Base-by-base conservation (phyloP, 768 basidiomycete genomes). In the Tricholoma saponaceum region DNA sequence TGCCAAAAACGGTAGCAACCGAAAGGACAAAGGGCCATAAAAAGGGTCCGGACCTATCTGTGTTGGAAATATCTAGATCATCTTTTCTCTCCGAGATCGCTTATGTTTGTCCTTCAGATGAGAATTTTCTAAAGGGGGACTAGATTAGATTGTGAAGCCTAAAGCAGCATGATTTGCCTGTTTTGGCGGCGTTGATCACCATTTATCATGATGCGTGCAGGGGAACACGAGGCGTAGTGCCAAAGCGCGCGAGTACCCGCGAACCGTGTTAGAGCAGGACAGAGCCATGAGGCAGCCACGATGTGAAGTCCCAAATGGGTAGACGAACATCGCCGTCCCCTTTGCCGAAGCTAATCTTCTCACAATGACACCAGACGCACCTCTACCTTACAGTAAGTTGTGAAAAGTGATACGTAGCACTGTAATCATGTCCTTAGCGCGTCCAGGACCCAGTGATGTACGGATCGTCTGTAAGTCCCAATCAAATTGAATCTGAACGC, bases 101-200 rank as follows among this genome's bases (percentile, higher is more conserved):
- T 18, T 5, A 16, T 46, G 13, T 46, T 16, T 46, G 44, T 46
- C 14, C 6, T 41, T 8, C 39, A 41, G 26, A 51, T 33, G 13
- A 18, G n/a, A 52, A 10, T 23, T 22, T 12, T 9, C 20, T 7
- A 28, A 30, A 28, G 14, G 28, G 18, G 13, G 14, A 22, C 3
- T 20, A 50, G 52, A 60, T 60, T 57, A 60, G 59, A 60, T 57
- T 57, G 55, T 52, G 52, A 56, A 46, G 25, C 18, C 25, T 14
- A 28, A 51, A n/a, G 10, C 5, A 28, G 49, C 18, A n/a, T 32
- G 32, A 55, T 56, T 33, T 33, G 14, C 46, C 23, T 26, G 3
- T 43, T 43, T 43, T 43, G 25, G 37, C 16, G 12, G n/a, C 14
- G 22, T 26, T 14, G 52, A 41, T 39, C 41, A 46, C 10, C 20